These are phyloP conservation scores for Cutaneotrichosporon sp. DNA, from an alignment of 1,284 basidiomycete genomes.

Conservation along the genomic window DNA sequence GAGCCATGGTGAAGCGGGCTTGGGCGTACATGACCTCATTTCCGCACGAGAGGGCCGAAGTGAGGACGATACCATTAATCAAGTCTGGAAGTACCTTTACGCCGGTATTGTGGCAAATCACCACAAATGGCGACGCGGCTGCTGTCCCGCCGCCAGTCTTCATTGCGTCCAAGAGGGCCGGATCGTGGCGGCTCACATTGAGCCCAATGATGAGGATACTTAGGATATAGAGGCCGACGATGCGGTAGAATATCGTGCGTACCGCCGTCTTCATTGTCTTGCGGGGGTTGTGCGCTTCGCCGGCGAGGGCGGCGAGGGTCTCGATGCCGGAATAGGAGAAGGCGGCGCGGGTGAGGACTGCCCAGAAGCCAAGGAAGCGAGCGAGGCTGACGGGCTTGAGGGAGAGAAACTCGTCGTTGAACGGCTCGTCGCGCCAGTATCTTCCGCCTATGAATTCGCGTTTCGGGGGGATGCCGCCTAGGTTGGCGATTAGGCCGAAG, in stretches of 20 bases:
- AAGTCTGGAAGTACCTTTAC: slow-evolving; percentile 70
- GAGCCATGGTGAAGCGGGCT: slow-evolving; percentile 56
- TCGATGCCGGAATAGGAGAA: slow-evolving; percentile 47
- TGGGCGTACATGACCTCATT: slow-evolving; percentile 57
- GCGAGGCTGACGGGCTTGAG: slow-evolving; percentile 20
- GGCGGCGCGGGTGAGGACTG: slow-evolving; percentile 56
- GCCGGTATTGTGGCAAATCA: slow-evolving; percentile 63
- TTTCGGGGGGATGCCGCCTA: slow-evolving; percentile 66
- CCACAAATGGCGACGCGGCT: slow-evolving; percentile 74
- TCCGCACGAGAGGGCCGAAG: slow-evolving; percentile 60
- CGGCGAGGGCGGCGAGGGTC: slow-evolving; percentile 53
- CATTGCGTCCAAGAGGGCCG: slow-evolving; percentile 57
- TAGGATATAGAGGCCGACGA: slow-evolving; percentile 61
- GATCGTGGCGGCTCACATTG: slow-evolving; percentile 52
- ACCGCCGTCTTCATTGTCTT: slow-evolving; percentile 69
- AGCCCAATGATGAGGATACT: slow-evolving; percentile 22
- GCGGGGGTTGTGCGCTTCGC: slow-evolving; percentile 61
- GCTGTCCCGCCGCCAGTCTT: slow-evolving; percentile 61
- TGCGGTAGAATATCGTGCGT: slow-evolving; percentile 68
- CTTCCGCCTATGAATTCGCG: slow-evolving; percentile 52
- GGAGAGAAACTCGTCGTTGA: slow-evolving; percentile 46
- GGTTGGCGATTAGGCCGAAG: slow-evolving; percentile 66
- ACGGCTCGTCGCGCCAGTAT: slow-evolving; percentile 63
- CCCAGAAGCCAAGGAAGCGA: slow-evolving; percentile 64
- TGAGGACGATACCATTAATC: slow-evolving; percentile 63